Base-by-base conservation (phyloP, 1,139 yeast genomes). In the Chernovozyma sophiae-reginae region DNA sequence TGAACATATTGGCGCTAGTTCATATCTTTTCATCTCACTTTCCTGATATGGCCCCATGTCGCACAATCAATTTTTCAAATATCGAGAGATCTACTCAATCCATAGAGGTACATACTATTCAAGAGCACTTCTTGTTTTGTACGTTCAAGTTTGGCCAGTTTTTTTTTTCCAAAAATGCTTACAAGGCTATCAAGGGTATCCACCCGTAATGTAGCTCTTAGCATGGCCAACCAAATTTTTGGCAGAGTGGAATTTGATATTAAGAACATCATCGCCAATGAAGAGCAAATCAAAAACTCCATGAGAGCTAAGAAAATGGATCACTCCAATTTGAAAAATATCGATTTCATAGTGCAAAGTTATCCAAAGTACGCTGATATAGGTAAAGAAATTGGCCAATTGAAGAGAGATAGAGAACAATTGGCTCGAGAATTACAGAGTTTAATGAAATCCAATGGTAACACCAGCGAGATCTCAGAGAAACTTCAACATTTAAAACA, bases 171-270 rank as follows among this genome's bases (percentile, higher is more conserved):
- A n/a, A n/a, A n/a, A n/a, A n/a, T n/a, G n/a, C n/a, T n/a, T n/a
- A n/a, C n/a, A n/a, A n/a, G n/a, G n/a, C n/a, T n/a, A n/a, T n/a
- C n/a, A n/a, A n/a, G n/a, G n/a, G n/a, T n/a, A n/a, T n/a, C n/a
- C n/a, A n/a, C n/a, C n/a, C n/a, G n/a, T n/a, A n/a, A n/a, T n/a
- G n/a, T n/a, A n/a, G n/a, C n/a, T n/a, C n/a, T n/a, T n/a, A n/a
- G n/a, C n/a, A n/a, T 20, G 23, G 6, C 29, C 15, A 28, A 13
- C 11, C 34, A 34, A 13, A 37, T 30, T 6, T 31, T 37, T 14
- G 40, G 40, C 6, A 34, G 30, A 18, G 30, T 31, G 4, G 37
- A 35, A 3, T 30, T 30, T 23, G 39, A 35, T 17, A 8, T 30
- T 5, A 17, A 29, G 7, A 10, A 16, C 3, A 12, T 37, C 6